Percentiles rank a stretch among this genome's conserved stretches.
phyloP scores from a whole-genome alignment of 2,329 filamentous ascomycete genomes.

The Phialophora chinensis region DNA sequence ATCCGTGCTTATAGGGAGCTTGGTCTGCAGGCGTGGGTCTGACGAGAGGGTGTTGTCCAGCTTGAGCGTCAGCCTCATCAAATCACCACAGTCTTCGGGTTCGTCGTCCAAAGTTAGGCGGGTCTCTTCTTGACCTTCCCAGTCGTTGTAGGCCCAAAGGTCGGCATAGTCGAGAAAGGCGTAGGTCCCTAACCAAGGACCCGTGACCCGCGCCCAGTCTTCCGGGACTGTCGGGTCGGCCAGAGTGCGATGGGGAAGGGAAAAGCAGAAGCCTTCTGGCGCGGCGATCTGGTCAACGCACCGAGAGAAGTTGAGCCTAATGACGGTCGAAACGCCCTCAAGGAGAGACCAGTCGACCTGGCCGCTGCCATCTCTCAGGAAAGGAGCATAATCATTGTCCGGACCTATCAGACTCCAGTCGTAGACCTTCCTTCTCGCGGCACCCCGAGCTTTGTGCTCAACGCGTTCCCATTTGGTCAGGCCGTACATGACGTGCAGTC shows the following conservation, averaged over 20 bases:
- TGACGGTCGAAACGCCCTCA: slow-evolving; percentile 36
- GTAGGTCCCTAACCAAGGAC: slow-evolving; percentile 39
- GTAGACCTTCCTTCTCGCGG: slow-evolving; percentile 37
- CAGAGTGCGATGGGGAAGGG: slow-evolving; percentile 38
- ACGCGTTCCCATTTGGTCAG: slow-evolving; percentile 34
- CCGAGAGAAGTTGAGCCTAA: slow-evolving; percentile 34
- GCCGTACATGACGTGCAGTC: slow-evolving; percentile 39
- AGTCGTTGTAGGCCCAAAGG: slow-evolving; percentile 36
- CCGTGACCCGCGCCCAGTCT: slow-evolving; percentile 39
- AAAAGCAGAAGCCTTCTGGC: slow-evolving; percentile 39
- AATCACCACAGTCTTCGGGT: slow-evolving; percentile 38
- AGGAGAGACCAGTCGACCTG: slow-evolving; percentile 37
- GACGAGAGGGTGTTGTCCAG: slow-evolving; percentile 31
- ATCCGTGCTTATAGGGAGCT: slow-evolving; percentile 33
- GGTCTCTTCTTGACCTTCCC: not conserved
- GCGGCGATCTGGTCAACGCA: slow-evolving; percentile 31
- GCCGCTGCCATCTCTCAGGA: slow-evolving; percentile 37
- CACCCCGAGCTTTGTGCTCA: slow-evolving; percentile 30
- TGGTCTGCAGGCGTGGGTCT: slow-evolving; percentile 31
- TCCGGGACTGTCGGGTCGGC: slow-evolving; percentile 28
- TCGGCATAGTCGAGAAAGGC: slow-evolving; percentile 38
- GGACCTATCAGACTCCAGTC: slow-evolving; percentile 33
- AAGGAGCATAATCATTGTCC: slow-evolving; percentile 38
- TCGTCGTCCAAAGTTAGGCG: slow-evolving; percentile 35
- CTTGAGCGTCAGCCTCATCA: slow-evolving; percentile 39